Percentiles rank a stretch among this genome's conserved stretches.
phyloP scores from a whole-genome alignment of 2,329 filamentous ascomycete genomes.

The Calcarisporium arbuscula region DNA sequence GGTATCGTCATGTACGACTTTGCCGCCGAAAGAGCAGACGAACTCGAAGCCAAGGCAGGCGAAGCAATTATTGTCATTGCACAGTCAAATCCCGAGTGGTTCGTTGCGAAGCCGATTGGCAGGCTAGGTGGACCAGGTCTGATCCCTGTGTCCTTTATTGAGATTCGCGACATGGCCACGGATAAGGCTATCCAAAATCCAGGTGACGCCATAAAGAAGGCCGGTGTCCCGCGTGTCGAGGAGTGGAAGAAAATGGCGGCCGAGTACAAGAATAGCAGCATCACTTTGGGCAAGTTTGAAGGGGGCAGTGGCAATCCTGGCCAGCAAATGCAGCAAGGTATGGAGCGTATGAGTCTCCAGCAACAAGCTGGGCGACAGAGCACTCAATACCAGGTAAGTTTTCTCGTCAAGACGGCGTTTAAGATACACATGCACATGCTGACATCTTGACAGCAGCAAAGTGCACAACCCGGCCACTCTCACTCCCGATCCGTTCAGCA shows the following conservation, averaged over 20 bases:
- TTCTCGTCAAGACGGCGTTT: not conserved
- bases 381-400: constrained; percentile 18
- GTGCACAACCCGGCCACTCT: constrained; percentile 19
- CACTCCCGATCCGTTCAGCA: constrained; percentile 30
- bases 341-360: constrained; percentile 73
- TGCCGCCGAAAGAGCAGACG: constrained; percentile 88
- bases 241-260: constrained; percentile 99
- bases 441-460: constrained; percentile 14
- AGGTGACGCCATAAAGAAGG: constrained; percentile 75
- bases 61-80: constrained; percentile 98
- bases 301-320: constrained; percentile 36
- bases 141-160: constrained; percentile 94
- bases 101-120: constrained; percentile 98
- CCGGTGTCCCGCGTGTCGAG: constrained; percentile 89
- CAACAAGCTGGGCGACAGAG: constrained; percentile 22
- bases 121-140: constrained; percentile 89
- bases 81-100: constrained; percentile 98
- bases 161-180: constrained; percentile 89
- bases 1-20: constrained; percentile 98
- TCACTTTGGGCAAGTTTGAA: constrained; percentile 88
- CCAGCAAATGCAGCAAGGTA: constrained; percentile 57
- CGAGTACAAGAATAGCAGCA: constrained; percentile 98
- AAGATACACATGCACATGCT: too few relatives aligned
- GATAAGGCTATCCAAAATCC: constrained; percentile 77
- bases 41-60: constrained; percentile 88